Percentiles rank a stretch among this genome's conserved stretches.
Evolutionary conservation across 164 flowering plant species (phyloP).

Genomic region (Nelumbo lutea): DNA sequence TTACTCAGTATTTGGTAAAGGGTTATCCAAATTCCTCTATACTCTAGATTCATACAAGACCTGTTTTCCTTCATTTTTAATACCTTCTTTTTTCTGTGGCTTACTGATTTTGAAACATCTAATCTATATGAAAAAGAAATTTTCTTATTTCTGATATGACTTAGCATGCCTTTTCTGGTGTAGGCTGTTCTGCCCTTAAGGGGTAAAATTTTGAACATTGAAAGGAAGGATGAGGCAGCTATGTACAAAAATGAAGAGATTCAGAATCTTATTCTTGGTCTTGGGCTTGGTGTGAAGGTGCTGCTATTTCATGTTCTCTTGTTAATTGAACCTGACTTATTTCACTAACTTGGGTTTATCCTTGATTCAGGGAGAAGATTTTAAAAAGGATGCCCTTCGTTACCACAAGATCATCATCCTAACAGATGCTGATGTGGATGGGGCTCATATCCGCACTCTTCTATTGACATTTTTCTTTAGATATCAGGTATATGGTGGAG

Average conservation of each 20-base stretch:
- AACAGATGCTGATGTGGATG: slow-evolving; percentile 99
- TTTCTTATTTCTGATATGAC: neutral
- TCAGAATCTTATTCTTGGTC: slow-evolving; percentile 83
- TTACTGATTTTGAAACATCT: neutral
- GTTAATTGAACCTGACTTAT: neutral
- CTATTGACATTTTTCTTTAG: slow-evolving; percentile 92
- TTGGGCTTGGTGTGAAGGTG: slow-evolving; percentile 98
- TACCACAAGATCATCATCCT: slow-evolving; percentile 93
- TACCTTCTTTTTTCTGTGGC: too few relatives aligned
- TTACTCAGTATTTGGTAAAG: too few relatives aligned
- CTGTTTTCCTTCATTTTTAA: neutral
- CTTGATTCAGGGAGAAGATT: slow-evolving; percentile 81
- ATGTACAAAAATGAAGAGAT: slow-evolving; percentile 97
- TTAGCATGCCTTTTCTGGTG: slow-evolving; percentile 8
- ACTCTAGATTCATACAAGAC: neutral
- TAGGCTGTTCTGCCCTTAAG: slow-evolving; percentile 96
- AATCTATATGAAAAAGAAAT: neutral
- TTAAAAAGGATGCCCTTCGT: slow-evolving; percentile 80
- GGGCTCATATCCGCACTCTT: slow-evolving; percentile 95
- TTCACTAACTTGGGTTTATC: neutral
- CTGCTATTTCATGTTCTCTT: neutral
- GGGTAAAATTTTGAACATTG: slow-evolving; percentile 91
- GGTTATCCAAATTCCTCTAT: too few relatives aligned
- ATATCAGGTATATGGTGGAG: slow-evolving; percentile 69
- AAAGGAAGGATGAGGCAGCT: slow-evolving; percentile 87